Base-by-base conservation (phyloP, 2,329 filamentous ascomycete species). In the Colletotrichum sp. region DNA sequence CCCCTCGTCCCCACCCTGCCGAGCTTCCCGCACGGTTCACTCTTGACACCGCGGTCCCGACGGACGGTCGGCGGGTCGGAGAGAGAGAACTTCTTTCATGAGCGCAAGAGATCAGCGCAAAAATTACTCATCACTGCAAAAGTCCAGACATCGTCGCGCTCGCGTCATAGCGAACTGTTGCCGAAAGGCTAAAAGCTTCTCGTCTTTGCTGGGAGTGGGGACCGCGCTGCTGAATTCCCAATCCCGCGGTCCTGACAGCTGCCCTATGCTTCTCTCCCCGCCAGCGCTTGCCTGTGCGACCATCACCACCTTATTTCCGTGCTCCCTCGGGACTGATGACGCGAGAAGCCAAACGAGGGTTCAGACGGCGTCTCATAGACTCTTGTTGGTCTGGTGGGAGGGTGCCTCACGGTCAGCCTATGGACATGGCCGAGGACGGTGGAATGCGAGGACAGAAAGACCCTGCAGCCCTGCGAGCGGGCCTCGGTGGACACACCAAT, bases 391-490 rank as follows among this genome's bases (percentile, higher is more conserved):
- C 32, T 44, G n/a, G n/a, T 25, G 44, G 6, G 32, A 62, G 57
- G 32, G 30, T 49, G 68, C 68, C 57, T 70, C 25, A 29, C 68
- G n/a, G 65, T 73, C 70, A 36, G 64, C 64, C 44, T 34, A 62
- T 64, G 73, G 57, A 61, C 49, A 61, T 73, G 29, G 64, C 73
- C 70, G 64, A 68, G 9, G 30, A 30, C 30, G 29, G 36, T 19
- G 59, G 19, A 63, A 13, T 44, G 29, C 22, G 27, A 49, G 15
- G 44, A 44, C 15, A 49, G 19, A 36, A 25, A 25, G 19, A 13
- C 39, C 25, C 34, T 61, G 49, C 70, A 76, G 64, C 74, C 70
- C 64, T 73, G 74, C 70, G 44, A 65, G 70, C 59, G 74, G 73
- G 27, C 57, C 57, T 52, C 34, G 19, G 39, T 25, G 36, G 69